These are phyloP conservation scores for Pilatotrama ljubarskyi DNA, from an alignment of 768 basidiomycete genomes.

Conservation along the genomic window DNA sequence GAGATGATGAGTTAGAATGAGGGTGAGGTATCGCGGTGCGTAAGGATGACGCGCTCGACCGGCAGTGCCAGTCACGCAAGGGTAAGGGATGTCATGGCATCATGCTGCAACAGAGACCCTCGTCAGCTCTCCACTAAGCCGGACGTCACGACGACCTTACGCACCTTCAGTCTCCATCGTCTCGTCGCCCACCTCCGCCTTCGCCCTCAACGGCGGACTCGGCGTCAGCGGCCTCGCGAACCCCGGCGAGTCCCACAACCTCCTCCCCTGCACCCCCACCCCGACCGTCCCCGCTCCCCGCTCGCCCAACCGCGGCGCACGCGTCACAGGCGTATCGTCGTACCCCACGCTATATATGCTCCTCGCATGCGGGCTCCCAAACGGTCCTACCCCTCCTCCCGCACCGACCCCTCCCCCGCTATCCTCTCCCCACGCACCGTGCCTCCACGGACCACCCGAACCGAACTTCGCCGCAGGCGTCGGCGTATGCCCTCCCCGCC, in stretches of 20 bases:
- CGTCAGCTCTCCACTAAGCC: too few species aligned
- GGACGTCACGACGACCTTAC: background rate
- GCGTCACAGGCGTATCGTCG: slow-evolving; percentile 59
- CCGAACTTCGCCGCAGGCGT: slow-evolving; percentile 13
- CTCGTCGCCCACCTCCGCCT: background rate
- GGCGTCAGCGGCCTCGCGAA: slow-evolving; percentile 14
- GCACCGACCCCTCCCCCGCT: background rate
- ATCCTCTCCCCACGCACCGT: slow-evolving; percentile 16
- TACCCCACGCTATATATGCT: slow-evolving; percentile 28
- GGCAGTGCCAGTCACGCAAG: background rate
- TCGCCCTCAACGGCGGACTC: background rate
- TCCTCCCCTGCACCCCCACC: slow-evolving; percentile 5
- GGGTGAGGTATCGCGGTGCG: slow-evolving; percentile 5
- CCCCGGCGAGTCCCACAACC: slow-evolving; percentile 19
- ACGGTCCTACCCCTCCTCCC: background rate
- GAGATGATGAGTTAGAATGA: background rate
- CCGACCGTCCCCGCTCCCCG: too few species aligned
- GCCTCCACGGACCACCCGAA: slow-evolving; percentile 16
- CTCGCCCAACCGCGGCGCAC: slow-evolving; percentile 30
- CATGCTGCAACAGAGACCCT: background rate
- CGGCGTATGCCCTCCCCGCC: slow-evolving; percentile 7
- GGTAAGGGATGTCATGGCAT: background rate
- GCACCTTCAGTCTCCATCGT: slow-evolving; percentile 12
- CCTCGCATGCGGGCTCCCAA: slow-evolving; percentile 21
- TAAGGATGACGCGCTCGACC: background rate